Conservation (phyloP, 345 rosid species). For the Isatis tinctoria region DNA sequence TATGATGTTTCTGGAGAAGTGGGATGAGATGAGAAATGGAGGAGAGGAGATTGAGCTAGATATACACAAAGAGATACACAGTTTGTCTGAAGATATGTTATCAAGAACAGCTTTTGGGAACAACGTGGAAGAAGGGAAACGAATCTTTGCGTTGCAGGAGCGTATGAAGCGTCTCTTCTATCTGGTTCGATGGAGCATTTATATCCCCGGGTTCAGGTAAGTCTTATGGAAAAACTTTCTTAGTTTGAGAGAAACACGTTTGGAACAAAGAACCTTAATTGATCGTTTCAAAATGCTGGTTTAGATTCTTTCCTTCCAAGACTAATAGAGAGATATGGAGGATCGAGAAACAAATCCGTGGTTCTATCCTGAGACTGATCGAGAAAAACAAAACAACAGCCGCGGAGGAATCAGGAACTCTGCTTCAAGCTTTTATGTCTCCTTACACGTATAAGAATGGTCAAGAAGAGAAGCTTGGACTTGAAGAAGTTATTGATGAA, state of each 20-base stretch:
- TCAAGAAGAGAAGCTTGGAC: constrained; percentile 51
- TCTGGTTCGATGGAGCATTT: constrained; percentile 51
- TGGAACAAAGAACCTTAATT: background rate
- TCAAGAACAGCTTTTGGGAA: constrained; percentile 92
- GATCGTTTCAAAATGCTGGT: background rate
- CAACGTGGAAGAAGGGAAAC: constrained; percentile 69
- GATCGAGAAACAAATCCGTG: constrained; percentile 60
- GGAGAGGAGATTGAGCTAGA: constrained; percentile 67
- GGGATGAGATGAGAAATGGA: constrained; percentile 61
- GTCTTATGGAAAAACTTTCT: background rate
- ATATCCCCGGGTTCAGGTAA: constrained; percentile 84
- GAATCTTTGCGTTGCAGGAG: constrained; percentile 64
- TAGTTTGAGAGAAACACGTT: background rate
- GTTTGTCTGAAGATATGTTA: constrained; percentile 62
- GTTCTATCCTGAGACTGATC: constrained; percentile 49
- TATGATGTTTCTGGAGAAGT: constrained; percentile 44
- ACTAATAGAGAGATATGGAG: constrained; percentile 78
- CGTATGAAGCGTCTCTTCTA: constrained; percentile 55
- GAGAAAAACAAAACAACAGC: constrained; percentile 27
- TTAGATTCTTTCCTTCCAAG: constrained; percentile 71
- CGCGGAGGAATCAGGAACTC: constrained; percentile 40
- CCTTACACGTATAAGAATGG: constrained; percentile 47
- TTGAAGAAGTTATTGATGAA: constrained; percentile 76
- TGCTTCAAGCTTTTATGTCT: constrained; percentile 55
- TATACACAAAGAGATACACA: constrained; percentile 52